Conservation (phyloP, 371 early-diverging fungal species). For the Dichotomocladium elegans region DNA sequence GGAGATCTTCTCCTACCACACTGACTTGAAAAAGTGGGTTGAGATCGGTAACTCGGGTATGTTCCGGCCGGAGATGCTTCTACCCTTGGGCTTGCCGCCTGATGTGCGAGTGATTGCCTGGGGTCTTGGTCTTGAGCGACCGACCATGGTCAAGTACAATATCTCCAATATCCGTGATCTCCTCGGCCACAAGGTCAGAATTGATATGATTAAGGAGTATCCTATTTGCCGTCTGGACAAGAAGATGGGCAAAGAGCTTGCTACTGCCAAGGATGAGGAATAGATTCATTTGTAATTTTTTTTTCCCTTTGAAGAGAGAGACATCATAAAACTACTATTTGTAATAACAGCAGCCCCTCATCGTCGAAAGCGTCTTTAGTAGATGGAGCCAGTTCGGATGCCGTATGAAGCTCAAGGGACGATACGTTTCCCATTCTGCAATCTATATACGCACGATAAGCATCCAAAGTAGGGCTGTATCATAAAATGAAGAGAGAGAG, state of each 20-base stretch:
- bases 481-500: too few species aligned
- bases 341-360: too few species aligned
- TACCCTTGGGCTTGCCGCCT: conserved; percentile 94
- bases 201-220: conserved; percentile 92
- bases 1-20: conserved; percentile 99
- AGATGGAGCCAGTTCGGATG: too few species aligned
- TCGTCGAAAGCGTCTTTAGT: too few species aligned
- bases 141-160: conserved; percentile 99
- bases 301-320: too few species aligned
- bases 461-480: too few species aligned
- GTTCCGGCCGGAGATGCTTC: conserved; percentile 99
- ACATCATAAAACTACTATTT: too few species aligned
- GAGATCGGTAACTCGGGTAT: conserved; percentile 99
- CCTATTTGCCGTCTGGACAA: conserved; percentile 87
- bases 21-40: conserved; percentile 94
- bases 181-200: conserved; percentile 98
- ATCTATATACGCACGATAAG: too few species aligned
- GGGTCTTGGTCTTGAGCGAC: conserved; percentile 99
- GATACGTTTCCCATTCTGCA: too few species aligned
- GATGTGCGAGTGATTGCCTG: conserved; percentile 99
- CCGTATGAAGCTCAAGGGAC: too few species aligned
- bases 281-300: too few species aligned
- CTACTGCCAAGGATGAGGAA: conserved; percentile 20
- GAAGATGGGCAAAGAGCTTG: conserved; percentile 70
- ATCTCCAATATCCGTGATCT: conserved; percentile 97